A percentile compares a stretch with the other conserved stretches of the same genome.
phyloP scores from a whole-genome alignment of 176 grass and related monocot genomes.

The Rhynchospora tenuis region DNA sequence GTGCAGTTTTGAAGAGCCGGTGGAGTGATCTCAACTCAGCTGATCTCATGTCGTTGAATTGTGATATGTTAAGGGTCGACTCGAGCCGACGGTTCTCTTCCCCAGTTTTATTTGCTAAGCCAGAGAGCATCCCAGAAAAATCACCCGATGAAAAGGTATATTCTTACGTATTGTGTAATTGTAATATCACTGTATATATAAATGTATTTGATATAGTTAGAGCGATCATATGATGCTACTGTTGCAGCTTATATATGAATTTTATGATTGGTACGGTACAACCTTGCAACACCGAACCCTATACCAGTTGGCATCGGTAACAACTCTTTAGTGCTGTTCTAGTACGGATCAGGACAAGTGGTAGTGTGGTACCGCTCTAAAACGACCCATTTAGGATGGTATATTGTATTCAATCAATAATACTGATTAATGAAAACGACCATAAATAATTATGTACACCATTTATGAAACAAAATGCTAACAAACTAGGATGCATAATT shows the following conservation, averaged over 20 bases:
- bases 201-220: neutral
- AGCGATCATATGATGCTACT: neutral
- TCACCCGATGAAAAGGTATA: slow-evolving; percentile 11
- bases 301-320: neutral
- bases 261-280: neutral
- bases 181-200: neutral
- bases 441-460: neutral
- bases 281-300: neutral
- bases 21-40: slow-evolving; percentile 95
- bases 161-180: neutral
- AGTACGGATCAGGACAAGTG: neutral
- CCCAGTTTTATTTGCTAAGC: neutral
- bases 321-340: no score
- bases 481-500: neutral
- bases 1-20: slow-evolving; percentile 66
- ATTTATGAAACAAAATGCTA: neutral
- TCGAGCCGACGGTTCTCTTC: slow-evolving; percentile 36
- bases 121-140: neutral
- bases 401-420: neutral
- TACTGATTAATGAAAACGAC: neutral
- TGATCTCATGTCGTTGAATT: slow-evolving; percentile 58
- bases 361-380: neutral
- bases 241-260: neutral
- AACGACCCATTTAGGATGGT: neutral
- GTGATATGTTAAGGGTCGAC: slow-evolving; percentile 47